Conservation (phyloP, 495 filamentous ascomycete species). For the Hypoxylon perforatum region DNA sequence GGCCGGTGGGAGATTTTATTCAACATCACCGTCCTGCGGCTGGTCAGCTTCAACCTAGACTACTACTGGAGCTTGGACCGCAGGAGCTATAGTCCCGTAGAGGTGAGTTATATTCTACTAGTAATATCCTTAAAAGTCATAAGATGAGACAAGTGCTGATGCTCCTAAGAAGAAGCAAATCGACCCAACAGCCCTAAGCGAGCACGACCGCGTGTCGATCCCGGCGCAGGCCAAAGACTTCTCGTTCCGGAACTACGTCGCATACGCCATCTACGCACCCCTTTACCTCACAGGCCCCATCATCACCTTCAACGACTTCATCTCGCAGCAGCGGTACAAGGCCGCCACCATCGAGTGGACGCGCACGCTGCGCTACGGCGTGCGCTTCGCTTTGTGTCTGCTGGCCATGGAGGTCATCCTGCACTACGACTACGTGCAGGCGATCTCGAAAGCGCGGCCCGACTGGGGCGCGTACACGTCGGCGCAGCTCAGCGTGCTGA, state of each 20-base stretch:
- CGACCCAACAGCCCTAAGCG: constrained; percentile 84
- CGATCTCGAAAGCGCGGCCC: constrained; percentile 85
- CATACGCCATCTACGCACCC: constrained; percentile 89
- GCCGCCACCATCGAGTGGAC: constrained; percentile 70
- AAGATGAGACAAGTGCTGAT: constrained; percentile 60
- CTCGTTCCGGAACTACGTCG: constrained; percentile 84
- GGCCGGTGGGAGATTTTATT: constrained; percentile 94
- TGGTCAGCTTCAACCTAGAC: constrained; percentile 97
- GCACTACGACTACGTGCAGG: constrained; percentile 92
- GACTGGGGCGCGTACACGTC: constrained; percentile 86
- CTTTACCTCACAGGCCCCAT: constrained; percentile 94
- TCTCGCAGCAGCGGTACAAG: constrained; percentile 80
- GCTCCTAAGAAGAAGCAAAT: constrained; percentile 95
- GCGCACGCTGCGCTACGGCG: constrained; percentile 79
- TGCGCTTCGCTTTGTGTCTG: constrained; percentile 83
- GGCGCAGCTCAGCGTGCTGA: constrained; percentile 88
- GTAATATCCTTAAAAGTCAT: neutral
- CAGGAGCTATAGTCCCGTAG: constrained; percentile 73
- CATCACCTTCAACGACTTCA: constrained; percentile 97
- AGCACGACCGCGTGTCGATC: constrained; percentile 82
- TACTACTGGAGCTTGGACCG: constrained; percentile 90
- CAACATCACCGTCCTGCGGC: constrained; percentile 91
- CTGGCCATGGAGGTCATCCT: constrained; percentile 94
- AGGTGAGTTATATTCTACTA: constrained; percentile 71
- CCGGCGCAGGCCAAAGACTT: constrained; percentile 78